Percentiles rank a stretch among this genome's conserved stretches.
phyloP scores from a whole-genome alignment of 1,284 basidiomycete genomes.

The Calocybe gambosa region DNA sequence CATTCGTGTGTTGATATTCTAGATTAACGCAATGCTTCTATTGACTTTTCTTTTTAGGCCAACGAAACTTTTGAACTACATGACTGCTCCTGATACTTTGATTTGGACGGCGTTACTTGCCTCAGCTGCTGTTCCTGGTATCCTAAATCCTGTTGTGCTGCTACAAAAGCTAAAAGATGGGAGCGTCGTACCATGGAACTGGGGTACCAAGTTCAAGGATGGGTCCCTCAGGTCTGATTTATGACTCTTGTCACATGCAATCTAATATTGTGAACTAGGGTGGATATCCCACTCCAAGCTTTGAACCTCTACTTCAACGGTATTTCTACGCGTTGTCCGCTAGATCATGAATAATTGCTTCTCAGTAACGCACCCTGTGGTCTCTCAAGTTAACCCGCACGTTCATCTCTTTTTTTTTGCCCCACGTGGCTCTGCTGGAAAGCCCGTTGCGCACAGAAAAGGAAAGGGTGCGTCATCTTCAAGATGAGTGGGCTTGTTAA shows the following conservation, averaged over 20 bases:
- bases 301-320: constrained; percentile 93
- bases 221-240: constrained; percentile 69
- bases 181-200: constrained; percentile 86
- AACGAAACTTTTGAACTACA: constrained; percentile 92
- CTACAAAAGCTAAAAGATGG: constrained; percentile 91
- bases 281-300: constrained; percentile 92
- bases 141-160: constrained; percentile 82
- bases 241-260: not conserved
- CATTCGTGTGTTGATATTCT: constrained; percentile 62
- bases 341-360: not conserved
- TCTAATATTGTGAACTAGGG: constrained; percentile 34
- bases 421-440: constrained; percentile 88
- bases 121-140: constrained; percentile 81
- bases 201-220: constrained; percentile 90
- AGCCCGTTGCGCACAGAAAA: constrained; percentile 87
- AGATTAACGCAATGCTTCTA: constrained; percentile 5
- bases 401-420: constrained; percentile 99
- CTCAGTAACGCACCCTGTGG: constrained; percentile 89
- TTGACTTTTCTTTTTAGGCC: constrained; percentile 46
- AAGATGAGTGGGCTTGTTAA: not conserved
- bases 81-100: constrained; percentile 88
- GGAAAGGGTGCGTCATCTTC: constrained; percentile 63
- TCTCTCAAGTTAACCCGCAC: constrained; percentile 96
- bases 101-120: constrained; percentile 77
- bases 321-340: constrained; percentile 17